Evolutionary conservation across 2,329 filamentous ascomycete species (phyloP).

Genomic region (Chalara sp.): DNA sequence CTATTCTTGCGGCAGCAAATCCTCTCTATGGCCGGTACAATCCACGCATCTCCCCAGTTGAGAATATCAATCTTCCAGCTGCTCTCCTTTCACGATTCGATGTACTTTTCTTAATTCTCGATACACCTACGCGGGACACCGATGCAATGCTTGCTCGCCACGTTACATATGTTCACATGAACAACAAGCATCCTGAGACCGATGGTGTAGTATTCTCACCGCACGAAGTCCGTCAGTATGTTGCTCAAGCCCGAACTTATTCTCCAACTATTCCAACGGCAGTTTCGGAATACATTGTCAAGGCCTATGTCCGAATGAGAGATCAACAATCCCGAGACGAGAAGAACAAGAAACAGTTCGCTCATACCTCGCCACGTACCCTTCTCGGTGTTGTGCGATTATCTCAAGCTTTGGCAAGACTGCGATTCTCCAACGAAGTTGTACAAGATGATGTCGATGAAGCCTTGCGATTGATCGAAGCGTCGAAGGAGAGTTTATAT

Average conservation of each 20-base stretch:
- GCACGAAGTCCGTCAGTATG: slow-evolving; percentile 90
- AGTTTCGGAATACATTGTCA: slow-evolving; percentile 93
- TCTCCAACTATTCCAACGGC: slow-evolving; percentile 77
- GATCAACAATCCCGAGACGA: slow-evolving; percentile 90
- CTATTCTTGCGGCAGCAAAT: slow-evolving; percentile 92
- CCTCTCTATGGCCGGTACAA: slow-evolving; percentile 98
- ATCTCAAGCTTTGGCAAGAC: slow-evolving; percentile 84
- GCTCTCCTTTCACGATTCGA: slow-evolving; percentile 96
- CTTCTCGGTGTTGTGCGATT: slow-evolving; percentile 88
- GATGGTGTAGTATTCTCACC: slow-evolving; percentile 76
- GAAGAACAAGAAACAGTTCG: slow-evolving; percentile 84
- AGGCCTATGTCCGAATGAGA: slow-evolving; percentile 91
- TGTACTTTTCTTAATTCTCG: slow-evolving; percentile 90
- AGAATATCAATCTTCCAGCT: slow-evolving; percentile 99
- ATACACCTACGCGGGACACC: slow-evolving; percentile 81
- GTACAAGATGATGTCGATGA: slow-evolving; percentile 93
- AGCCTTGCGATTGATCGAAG: slow-evolving; percentile 82
- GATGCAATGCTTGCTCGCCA: slow-evolving; percentile 94
- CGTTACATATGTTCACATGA: slow-evolving; percentile 95
- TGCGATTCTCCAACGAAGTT: slow-evolving; percentile 81
- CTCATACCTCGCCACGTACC: slow-evolving; percentile 89
- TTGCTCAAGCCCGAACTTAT: slow-evolving; percentile 85
- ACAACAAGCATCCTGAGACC: slow-evolving; percentile 86
- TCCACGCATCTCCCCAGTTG: slow-evolving; percentile 90
- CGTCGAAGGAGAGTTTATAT: slow-evolving; percentile 86